Percentiles rank a stretch among this genome's conserved stretches.
phyloP scores from a whole-genome alignment of 2,329 filamentous ascomycete species.

The Penicillium sclerotigenum region DNA sequence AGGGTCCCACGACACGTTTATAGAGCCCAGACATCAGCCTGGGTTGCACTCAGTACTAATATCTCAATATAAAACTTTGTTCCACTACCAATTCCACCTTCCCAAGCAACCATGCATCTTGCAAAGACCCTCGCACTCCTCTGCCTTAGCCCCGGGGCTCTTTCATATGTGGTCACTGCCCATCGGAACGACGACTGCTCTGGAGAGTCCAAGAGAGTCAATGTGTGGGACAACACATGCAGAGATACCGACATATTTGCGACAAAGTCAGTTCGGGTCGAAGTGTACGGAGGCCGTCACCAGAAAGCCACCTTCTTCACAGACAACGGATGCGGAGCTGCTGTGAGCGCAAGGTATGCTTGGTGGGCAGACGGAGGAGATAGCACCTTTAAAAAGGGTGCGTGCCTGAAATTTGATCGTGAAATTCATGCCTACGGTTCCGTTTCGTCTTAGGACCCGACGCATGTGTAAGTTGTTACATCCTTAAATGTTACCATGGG shows the following conservation, averaged over 20 bases:
- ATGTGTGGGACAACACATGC: not conserved
- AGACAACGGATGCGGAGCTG: not conserved
- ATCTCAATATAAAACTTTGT: not conserved
- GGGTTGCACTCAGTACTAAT: not conserved
- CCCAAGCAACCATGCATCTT: not conserved
- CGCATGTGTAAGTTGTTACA: not conserved
- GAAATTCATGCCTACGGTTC: not conserved
- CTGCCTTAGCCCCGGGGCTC: not conserved
- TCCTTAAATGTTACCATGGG: not conserved
- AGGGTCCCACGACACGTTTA: not conserved
- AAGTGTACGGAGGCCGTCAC: not conserved
- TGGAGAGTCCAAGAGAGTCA: not conserved
- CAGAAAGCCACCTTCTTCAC: not conserved
- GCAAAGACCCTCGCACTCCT: not conserved
- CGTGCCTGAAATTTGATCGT: not conserved
- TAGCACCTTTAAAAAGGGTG: not conserved
- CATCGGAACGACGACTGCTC: not conserved
- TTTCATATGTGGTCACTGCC: not conserved
- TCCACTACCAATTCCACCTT: not conserved
- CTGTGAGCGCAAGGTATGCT: not conserved
- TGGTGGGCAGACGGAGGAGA: not conserved
- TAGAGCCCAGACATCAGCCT: not conserved
- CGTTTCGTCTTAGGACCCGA: not conserved
- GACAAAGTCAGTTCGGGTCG: not conserved
- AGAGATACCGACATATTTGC: not conserved